These are phyloP conservation scores for Neopestalotiopsis clavispora DNA, from an alignment of 2,329 filamentous ascomycete species.

Conservation along the genomic window DNA sequence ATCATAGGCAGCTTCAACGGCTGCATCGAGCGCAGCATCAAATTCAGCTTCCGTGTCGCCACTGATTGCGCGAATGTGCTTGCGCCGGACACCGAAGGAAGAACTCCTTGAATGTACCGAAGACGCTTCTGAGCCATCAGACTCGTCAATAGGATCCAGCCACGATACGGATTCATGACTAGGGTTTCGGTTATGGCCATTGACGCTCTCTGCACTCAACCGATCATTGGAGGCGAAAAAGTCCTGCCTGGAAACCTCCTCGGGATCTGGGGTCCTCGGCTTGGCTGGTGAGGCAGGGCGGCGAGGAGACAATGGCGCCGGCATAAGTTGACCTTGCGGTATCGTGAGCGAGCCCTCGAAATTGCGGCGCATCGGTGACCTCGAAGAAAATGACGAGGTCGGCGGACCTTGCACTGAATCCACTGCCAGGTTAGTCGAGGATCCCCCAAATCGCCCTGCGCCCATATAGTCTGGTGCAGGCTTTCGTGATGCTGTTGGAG, in stretches of 20 bases:
- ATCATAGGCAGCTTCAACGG: constrained; percentile 94
- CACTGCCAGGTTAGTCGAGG: constrained; percentile 31
- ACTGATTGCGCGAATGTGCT: constrained; percentile 71
- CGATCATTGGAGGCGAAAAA: constrained; percentile 36
- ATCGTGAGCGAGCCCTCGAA: constrained; percentile 42
- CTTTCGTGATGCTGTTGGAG: constrained; percentile 53
- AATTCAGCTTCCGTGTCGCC: constrained; percentile 86
- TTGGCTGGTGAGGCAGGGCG: constrained; percentile 55
- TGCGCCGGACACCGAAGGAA: constrained; percentile 69
- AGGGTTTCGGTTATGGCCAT: constrained; percentile 58
- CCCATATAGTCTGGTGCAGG: constrained; percentile 40
- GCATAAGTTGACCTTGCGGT: constrained; percentile 65
- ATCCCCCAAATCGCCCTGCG: constrained; percentile 20
- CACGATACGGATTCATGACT: constrained; percentile 87
- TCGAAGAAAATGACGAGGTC: constrained; percentile 61
- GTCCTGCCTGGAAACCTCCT: constrained; percentile 41
- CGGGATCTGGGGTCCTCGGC: constrained; percentile 37
- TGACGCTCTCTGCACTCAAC: constrained; percentile 25
- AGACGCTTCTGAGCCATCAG: constrained; percentile 77
- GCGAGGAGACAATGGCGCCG: constrained; percentile 72
- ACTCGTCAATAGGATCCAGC: constrained; percentile 94
- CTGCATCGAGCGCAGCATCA: constrained; percentile 90
- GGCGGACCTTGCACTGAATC: constrained; percentile 41
- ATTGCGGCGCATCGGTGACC: constrained; percentile 47
- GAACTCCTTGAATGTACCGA: constrained; percentile 83